A percentile compares a stretch with the other conserved stretches of the same genome.
Conservation (phyloP, 257 asterid species). For the Leonotis leonurus region DNA sequence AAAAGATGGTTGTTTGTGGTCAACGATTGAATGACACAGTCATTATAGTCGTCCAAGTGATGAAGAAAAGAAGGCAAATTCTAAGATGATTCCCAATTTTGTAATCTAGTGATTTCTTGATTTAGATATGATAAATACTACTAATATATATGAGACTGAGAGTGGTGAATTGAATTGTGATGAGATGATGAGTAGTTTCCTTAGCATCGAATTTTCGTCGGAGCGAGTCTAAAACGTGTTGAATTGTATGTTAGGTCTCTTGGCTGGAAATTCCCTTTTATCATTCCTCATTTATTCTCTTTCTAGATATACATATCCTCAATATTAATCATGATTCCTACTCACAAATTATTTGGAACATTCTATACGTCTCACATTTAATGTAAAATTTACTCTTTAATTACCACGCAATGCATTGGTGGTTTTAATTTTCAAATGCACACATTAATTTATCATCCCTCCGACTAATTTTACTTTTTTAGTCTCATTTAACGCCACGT, state of each 20-base stretch:
- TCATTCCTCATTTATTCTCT: neutral
- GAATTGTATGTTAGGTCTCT: neutral
- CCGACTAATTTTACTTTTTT: too few relatives aligned
- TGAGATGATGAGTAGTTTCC: neutral
- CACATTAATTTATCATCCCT: too few relatives aligned
- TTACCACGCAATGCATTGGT: too few relatives aligned
- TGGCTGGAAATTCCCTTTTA: too few relatives aligned
- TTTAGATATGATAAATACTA: neutral
- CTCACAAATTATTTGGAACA: too few relatives aligned
- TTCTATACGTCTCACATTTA: too few relatives aligned
- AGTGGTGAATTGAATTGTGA: neutral
- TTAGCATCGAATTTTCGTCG: conserved; percentile 6
- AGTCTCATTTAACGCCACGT: too few relatives aligned
- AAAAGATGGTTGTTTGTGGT: conserved; percentile 27
- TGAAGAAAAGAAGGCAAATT: conserved; percentile 17
- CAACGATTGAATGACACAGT: conserved; percentile 25
- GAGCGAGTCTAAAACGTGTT: conserved; percentile 16
- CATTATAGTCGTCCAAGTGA: conserved; percentile 22
- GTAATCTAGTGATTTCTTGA: conserved; percentile 7
- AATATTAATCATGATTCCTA: too few relatives aligned
- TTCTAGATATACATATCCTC: too few relatives aligned
- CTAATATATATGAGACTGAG: neutral
- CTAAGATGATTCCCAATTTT: conserved; percentile 38
- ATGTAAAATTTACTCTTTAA: too few relatives aligned
- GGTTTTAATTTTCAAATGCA: too few relatives aligned